Evolutionary conservation across 345 rosid species (phyloP), one percentile per base, ranked within the genome.

Genomic region (Conringia planisiliqua): DNA sequence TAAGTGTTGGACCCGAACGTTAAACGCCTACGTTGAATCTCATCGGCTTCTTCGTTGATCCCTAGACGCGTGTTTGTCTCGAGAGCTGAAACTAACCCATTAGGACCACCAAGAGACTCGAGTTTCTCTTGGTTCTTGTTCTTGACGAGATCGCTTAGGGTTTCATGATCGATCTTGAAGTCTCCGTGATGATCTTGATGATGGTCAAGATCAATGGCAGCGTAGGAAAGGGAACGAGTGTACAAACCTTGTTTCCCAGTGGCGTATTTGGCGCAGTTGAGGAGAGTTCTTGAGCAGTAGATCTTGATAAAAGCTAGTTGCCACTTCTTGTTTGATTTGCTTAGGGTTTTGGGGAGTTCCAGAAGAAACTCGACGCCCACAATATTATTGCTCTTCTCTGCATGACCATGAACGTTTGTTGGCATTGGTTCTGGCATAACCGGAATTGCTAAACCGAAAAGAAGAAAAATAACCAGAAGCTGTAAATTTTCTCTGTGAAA

Each of bases 1-100:
- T 92, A 92, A 1, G 85, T 83, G 73, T 92, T 92, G 13, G 83
- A 79, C 13, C 97, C 96, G 8, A 85, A 89, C 14, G 74, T 79
- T 1, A 78, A 62, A 1, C 79, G 89, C 32, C 91, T 71, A 52
- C 78, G 39, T 6, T 73, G 65, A 13, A 81, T 58, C 58, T 87
- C 90, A 0, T 67, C 86, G 0, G 71, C 82, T 2, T 39, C 73
- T 13, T n/a, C 78, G 5, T 80, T 83, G 66, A 89, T 82, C 29
- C 97, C 97, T 0, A 39, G 40, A 2, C 79, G 76, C 0, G 72
- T 10, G 60, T 80, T 73, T 1, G 87, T 82, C 62, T 77, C 54
- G 30, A 86, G 67, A 38, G 81, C 78, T 14, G 84, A 67, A 38
- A 85, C 84, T 4, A 89, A 57, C 2, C 66, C 83, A 1, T 33